Evolutionary conservation across 2,329 filamentous ascomycete genomes (phyloP).

Genomic region (Colletotrichum somersetense): DNA sequence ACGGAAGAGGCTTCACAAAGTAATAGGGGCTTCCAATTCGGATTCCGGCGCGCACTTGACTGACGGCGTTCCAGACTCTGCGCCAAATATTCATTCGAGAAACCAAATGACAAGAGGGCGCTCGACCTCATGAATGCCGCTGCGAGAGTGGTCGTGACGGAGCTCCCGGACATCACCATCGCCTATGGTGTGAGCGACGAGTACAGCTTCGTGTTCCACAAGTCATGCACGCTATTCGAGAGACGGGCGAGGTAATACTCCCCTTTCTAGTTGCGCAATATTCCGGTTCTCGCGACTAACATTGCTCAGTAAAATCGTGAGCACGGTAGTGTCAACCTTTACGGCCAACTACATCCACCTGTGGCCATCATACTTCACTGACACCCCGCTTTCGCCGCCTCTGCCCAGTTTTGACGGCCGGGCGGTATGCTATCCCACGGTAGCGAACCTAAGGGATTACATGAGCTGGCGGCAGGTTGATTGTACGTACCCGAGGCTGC

Average conservation of each 20-base stretch:
- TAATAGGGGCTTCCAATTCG: constrained; percentile 53
- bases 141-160: constrained; percentile 85
- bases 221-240: constrained; percentile 85
- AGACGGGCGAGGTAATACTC: constrained; percentile 77
- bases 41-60: not conserved
- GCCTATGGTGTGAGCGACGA: constrained; percentile 97
- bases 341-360: constrained; percentile 89
- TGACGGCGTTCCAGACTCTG: constrained; percentile 74
- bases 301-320: constrained; percentile 81
- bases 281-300: not conserved
- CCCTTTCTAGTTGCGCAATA: not conserved
- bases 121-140: constrained; percentile 95
- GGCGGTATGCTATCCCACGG: constrained; percentile 88
- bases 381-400: constrained; percentile 76
- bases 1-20: constrained; percentile 96
- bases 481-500: constrained; percentile 69
- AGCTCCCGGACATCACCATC: constrained; percentile 86
- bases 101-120: constrained; percentile 91
- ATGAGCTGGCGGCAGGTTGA: constrained; percentile 98
- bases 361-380: constrained; percentile 83
- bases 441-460: constrained; percentile 89
- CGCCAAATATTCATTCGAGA: constrained; percentile 84
- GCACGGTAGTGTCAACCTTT: constrained; percentile 92
- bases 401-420: constrained; percentile 93
- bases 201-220: constrained; percentile 93